phyloP scores from a whole-genome alignment of 2,329 filamentous ascomycete genomes.

The Sporothrix dimorphospora region DNA sequence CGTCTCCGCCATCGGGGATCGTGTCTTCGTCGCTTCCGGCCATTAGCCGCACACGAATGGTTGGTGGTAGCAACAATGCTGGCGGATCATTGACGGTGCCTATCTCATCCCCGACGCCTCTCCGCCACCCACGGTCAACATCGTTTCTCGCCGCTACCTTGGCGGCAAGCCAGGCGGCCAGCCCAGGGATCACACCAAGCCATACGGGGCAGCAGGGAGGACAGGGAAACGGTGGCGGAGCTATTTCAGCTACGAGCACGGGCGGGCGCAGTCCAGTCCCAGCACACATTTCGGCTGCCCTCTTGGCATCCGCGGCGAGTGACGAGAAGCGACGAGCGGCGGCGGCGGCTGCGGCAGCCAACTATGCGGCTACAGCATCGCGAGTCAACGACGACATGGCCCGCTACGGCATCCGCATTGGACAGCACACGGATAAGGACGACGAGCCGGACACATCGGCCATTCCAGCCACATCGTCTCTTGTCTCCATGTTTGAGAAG shows the following conservation, averaged over 20 bases:
- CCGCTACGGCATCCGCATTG: neutral
- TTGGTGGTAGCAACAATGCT: neutral
- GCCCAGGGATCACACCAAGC: constrained; percentile 46
- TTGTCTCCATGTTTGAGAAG: constrained; percentile 72
- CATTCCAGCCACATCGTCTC: constrained; percentile 63
- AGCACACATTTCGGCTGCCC: constrained; percentile 26
- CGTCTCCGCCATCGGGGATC: neutral
- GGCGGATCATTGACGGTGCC: neutral
- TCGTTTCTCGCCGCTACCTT: constrained; percentile 65
- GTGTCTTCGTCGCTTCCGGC: neutral
- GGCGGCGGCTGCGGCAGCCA: constrained; percentile 1
- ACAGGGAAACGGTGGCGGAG: neutral
- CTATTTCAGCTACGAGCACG: neutral
- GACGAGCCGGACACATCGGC: constrained; percentile 53
- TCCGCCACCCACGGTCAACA: constrained; percentile 44
- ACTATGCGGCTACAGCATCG: neutral
- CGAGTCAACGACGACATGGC: constrained; percentile 9
- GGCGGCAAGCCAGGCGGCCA: constrained; percentile 57
- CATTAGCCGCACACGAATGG: neutral
- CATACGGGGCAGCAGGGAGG: constrained; percentile 39
- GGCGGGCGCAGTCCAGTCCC: neutral
- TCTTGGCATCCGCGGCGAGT: constrained; percentile 22
- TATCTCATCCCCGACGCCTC: neutral
- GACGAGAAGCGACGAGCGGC: constrained; percentile 21
- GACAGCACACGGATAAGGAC: neutral